Conservation (phyloP, 257 asterid species). For the Paraleonurus japonicus region DNA sequence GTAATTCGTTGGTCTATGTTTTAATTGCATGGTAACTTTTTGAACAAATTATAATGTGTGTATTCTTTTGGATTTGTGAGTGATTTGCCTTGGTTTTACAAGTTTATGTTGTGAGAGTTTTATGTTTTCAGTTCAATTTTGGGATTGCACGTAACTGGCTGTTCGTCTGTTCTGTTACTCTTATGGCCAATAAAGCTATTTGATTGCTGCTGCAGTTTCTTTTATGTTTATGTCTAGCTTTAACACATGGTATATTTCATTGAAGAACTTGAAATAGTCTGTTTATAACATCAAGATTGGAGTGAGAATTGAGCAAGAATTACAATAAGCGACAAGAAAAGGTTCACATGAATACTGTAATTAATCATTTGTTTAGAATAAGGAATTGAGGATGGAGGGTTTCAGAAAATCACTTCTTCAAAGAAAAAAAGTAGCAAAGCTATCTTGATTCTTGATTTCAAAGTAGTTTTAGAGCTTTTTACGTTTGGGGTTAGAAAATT, state of each 20-base stretch:
- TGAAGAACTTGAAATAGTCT: background rate
- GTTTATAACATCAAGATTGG: background rate
- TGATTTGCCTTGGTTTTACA: slow-evolving; percentile 19
- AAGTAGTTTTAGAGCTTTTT: background rate
- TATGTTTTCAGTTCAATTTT: slow-evolving; percentile 6
- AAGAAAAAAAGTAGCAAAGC: background rate
- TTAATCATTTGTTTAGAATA: background rate
- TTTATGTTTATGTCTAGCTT: slow-evolving; percentile 7
- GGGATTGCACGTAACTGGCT: slow-evolving; percentile 22
- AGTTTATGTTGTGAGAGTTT: background rate
- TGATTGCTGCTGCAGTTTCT: background rate
- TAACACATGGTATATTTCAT: background rate
- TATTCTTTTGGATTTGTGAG: slow-evolving; percentile 17
- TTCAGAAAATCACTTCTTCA: background rate
- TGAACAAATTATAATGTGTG: slow-evolving; percentile 5
- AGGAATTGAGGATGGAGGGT: slow-evolving; percentile 6
- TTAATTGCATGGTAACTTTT: background rate
- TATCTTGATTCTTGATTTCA: slow-evolving; percentile 2
- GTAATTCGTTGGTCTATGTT: background rate
- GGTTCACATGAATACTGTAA: slow-evolving; percentile 15
- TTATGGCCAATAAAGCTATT: slow-evolving; percentile 9
- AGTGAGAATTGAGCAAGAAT: slow-evolving; percentile 3
- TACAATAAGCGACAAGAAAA: background rate
- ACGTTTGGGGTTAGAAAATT: background rate
- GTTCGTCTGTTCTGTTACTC: slow-evolving; percentile 9